A percentile compares a stretch with the other conserved stretches of the same genome.
Evolutionary conservation across 1,284 basidiomycete genomes (phyloP).

Genomic region (Exsudoporus floridanus): DNA sequence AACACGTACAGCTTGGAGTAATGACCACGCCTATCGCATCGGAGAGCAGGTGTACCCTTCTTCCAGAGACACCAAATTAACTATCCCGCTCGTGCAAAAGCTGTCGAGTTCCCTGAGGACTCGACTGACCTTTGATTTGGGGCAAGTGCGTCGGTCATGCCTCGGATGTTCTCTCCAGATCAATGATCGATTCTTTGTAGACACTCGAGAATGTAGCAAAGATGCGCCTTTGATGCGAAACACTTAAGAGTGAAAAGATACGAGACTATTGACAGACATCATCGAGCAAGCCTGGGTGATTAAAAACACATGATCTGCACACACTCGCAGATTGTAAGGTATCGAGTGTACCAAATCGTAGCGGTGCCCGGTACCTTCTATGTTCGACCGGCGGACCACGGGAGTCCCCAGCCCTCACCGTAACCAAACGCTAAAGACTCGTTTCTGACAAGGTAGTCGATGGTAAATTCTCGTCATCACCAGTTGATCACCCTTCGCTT

Average conservation of each 20-base stretch:
- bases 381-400: neutral
- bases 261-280: neutral
- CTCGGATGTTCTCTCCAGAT: neutral
- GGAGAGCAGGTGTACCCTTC: neutral
- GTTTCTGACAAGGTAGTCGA: neutral
- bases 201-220: neutral
- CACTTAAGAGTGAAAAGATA: neutral
- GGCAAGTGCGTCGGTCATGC: neutral
- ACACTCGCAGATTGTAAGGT: neutral
- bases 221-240: neutral
- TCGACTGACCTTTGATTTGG: neutral
- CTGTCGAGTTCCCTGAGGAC: neutral
- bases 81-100: neutral
- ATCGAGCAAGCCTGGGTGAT: neutral
- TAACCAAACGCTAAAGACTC: neutral
- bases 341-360: neutral
- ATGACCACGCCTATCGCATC: neutral
- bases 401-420: neutral
- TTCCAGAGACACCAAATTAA: neutral
- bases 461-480: neutral
- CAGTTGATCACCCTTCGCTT: neutral
- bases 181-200: neutral
- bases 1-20: conserved; percentile 44
- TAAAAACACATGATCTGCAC: neutral
- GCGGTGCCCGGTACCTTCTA: neutral